Conservation (phyloP, 1,284 basidiomycete genomes). For the Trichosporon coremiiforme region DNA sequence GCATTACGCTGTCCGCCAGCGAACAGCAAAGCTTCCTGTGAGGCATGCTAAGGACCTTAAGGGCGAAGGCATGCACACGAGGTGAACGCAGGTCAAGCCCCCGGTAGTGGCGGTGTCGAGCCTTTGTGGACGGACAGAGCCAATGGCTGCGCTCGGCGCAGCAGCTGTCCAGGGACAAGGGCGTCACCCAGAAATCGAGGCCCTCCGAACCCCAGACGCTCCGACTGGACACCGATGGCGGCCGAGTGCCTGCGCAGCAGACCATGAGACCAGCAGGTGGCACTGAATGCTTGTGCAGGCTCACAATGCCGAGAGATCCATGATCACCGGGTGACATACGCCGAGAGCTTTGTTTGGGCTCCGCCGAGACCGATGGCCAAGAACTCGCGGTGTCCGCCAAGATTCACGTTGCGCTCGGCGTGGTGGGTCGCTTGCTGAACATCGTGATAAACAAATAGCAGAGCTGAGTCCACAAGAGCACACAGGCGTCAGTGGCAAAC, state of each 20-base stretch:
- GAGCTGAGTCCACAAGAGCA: not conserved
- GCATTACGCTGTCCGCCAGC: not conserved
- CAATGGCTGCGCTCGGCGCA: not conserved
- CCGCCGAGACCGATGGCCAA: not conserved
- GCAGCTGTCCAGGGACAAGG: not conserved
- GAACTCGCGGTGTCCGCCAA: not conserved
- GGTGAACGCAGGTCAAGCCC: not conserved
- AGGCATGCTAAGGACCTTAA: not conserved
- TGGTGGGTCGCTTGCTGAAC: not conserved
- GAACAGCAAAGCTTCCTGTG: too few relatives aligned
- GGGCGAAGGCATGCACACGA: not conserved
- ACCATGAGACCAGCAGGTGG: not conserved
- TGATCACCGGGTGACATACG: not conserved
- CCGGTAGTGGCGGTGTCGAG: not conserved
- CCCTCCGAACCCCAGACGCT: not conserved
- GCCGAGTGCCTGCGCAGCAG: too few relatives aligned
- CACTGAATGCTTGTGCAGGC: not conserved
- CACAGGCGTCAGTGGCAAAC: not conserved
- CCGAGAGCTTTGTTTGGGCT: not conserved
- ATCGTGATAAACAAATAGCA: too few relatives aligned
- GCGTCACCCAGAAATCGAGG: slow-evolving; percentile 4
- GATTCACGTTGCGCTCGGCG: not conserved
- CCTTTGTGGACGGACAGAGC: not conserved
- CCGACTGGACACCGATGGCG: too few relatives aligned
- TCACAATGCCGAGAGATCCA: not conserved